Evolutionary conservation across 441 rosid species (phyloP), one percentile per base, ranked within the genome.

Genomic region (Adansonia madagascariensis): DNA sequence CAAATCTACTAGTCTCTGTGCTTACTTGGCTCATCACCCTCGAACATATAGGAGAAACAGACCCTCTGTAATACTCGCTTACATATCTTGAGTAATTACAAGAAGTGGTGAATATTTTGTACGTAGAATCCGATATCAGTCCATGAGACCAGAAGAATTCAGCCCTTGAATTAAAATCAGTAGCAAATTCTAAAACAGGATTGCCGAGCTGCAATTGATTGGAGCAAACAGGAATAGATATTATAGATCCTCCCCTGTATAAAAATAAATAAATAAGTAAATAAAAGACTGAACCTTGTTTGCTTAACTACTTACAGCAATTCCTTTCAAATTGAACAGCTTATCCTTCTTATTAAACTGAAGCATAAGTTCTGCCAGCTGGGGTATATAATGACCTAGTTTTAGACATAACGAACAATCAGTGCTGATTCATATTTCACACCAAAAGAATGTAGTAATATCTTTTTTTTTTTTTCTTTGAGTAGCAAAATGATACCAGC

Each of bases 71-170:
- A 79, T 90, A 91, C 84, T 96, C 98, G 31, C 97, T 87, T 44
- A 92, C 97, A 75, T 90, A 94, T 27, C 97, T 86, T 0, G 99
- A 96, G 85, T 96, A 96, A 79, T 96, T 96, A 80, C 99, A 96
- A 44, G 84, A 87, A 74, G 94, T 85, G 79, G 97, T 89, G 87
- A 96, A 96, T 91, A 91, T 82, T 78, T 86, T 88, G 86, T 86
- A 93, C 20, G 98, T 93, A 1, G 98, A 82, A 70, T 95, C 98
- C 0, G 98, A 91, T 76, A 95, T 89, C 79, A 95, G 77, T 69
- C 98, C 98, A 77, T 93, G 98, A 76, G 98, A 95, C 98, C 98
- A 95, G 79, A 95, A 92, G 85, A 82, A 95, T 85, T 95, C 98
- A 31, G 98, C 98, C 82, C 98, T 79, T 11, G 98, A 93, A 76